These are phyloP conservation scores for Neurospora hispaniola DNA, from an alignment of 495 filamentous ascomycete genomes.

Conservation along the genomic window DNA sequence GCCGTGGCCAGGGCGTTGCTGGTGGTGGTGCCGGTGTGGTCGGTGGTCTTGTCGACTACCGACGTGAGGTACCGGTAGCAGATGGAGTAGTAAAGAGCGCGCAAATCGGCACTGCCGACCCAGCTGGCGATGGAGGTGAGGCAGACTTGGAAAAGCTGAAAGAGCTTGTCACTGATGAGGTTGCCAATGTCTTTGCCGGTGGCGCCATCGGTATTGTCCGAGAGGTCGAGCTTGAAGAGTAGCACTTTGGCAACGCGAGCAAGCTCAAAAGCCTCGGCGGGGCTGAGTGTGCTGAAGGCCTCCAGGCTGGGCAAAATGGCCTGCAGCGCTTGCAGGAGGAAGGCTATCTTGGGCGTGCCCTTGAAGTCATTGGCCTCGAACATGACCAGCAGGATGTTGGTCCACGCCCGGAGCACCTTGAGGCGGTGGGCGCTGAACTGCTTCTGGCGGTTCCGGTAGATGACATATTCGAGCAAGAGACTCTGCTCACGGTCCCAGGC, in stretches of 20 bases:
- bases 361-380: slow-evolving; percentile 67
- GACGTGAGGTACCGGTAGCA: slow-evolving; percentile 74
- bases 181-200: slow-evolving; percentile 45
- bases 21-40: slow-evolving; percentile 7
- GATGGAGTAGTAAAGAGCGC: slow-evolving; percentile 78
- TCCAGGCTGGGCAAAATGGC: slow-evolving; percentile 80
- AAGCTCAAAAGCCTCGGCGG: slow-evolving; percentile 57
- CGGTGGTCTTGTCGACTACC: slow-evolving; percentile 44
- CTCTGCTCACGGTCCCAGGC: slow-evolving; percentile 48
- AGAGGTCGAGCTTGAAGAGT: slow-evolving; percentile 59
- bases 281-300: slow-evolving; percentile 50
- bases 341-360: slow-evolving; percentile 50
- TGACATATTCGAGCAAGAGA: slow-evolving; percentile 42
- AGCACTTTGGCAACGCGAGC: slow-evolving; percentile 68
- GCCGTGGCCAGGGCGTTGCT: slow-evolving; percentile 27
- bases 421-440: slow-evolving; percentile 49
- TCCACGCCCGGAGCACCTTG: slow-evolving; percentile 65
- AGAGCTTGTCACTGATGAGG: slow-evolving; percentile 76
- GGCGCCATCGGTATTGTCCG: slow-evolving; percentile 25
- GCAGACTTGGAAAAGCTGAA: slow-evolving; percentile 79
- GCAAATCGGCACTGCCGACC: slow-evolving; percentile 54
- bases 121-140: slow-evolving; percentile 64
- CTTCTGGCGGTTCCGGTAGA: slow-evolving; percentile 52
- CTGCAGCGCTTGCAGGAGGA: slow-evolving; percentile 77
- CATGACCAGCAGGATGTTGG: slow-evolving; percentile 68